Evolutionary conservation across 495 filamentous ascomycete genomes (phyloP).

Genomic region (Rhypophila decipiens): DNA sequence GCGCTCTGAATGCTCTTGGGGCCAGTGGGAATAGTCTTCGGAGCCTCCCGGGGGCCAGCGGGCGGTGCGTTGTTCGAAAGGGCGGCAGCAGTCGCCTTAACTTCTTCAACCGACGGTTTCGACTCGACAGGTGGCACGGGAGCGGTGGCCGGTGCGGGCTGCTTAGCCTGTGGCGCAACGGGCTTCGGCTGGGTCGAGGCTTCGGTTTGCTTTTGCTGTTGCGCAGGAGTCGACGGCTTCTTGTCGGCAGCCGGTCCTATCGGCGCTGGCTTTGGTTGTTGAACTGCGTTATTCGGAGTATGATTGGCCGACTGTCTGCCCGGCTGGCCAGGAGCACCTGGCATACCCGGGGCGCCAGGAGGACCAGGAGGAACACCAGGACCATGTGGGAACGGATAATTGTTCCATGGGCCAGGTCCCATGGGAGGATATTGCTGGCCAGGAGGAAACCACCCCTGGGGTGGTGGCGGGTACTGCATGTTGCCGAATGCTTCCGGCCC

Average conservation of each 20-base stretch:
- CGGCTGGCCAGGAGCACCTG: conserved; percentile 16
- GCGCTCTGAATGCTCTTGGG: conserved; percentile 57
- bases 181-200: conserved; percentile 33
- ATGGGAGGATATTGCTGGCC: conserved; percentile 70
- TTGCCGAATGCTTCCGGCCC: conserved; percentile 35
- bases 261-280: conserved; percentile 40
- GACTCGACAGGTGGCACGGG: conserved; percentile 61
- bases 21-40: conserved; percentile 50
- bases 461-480: conserved; percentile 54
- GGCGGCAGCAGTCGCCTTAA: conserved; percentile 43
- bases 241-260: conserved; percentile 50
- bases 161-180: conserved; percentile 29
- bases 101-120: conserved; percentile 54
- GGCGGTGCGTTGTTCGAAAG: conserved; percentile 29
- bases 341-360: conserved; percentile 24
- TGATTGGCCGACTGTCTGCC: conserved; percentile 27
- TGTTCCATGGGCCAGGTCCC: conserved; percentile 52
- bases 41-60: conserved; percentile 22
- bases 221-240: conserved; percentile 30
- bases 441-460: conserved; percentile 78
- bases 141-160: conserved; percentile 35
- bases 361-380: conserved; percentile 36
- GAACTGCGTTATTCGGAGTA: conserved; percentile 21
- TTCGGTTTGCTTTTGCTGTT: conserved; percentile 13
- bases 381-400: conserved; percentile 41